Percentiles rank a stretch among this genome's conserved stretches.
Evolutionary conservation across 306 rosid genomes (phyloP).

Genomic region (Canavalia ensiformis): DNA sequence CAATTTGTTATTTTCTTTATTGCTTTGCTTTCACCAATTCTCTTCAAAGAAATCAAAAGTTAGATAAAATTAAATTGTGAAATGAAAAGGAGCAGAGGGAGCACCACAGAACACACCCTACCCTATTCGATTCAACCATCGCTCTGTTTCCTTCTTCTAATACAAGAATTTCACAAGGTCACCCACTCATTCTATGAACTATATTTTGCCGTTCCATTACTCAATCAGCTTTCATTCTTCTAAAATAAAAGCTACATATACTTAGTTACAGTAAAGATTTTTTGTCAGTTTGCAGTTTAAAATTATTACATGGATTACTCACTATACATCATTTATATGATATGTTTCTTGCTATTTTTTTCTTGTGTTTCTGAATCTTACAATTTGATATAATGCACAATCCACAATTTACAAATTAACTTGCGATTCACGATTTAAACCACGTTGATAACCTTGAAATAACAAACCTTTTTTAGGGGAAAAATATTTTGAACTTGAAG

Average conservation of each 20-base stretch:
- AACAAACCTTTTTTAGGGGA: constrained; percentile 9
- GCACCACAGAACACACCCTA: not conserved
- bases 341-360: no score
- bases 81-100: not conserved
- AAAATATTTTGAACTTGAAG: not conserved
- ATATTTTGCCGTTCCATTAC: not conserved
- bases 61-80: not conserved
- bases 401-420: not conserved
- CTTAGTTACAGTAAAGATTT: not conserved
- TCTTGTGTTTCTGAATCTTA: no score
- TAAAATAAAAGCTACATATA: not conserved
- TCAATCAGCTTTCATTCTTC: not conserved
- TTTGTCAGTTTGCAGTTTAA: not conserved
- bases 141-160: not conserved
- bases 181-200: not conserved
- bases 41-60: not conserved
- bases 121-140: not conserved
- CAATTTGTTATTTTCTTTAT: not conserved
- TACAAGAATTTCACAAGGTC: not conserved
- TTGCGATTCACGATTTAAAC: no score
- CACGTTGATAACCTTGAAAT: no score
- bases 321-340: no score
- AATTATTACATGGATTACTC: not conserved
- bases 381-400: not conserved
- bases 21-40: not conserved